phyloP scores from a whole-genome alignment of 2,329 filamentous ascomycete genomes.

The Thielaviopsis populi region DNA sequence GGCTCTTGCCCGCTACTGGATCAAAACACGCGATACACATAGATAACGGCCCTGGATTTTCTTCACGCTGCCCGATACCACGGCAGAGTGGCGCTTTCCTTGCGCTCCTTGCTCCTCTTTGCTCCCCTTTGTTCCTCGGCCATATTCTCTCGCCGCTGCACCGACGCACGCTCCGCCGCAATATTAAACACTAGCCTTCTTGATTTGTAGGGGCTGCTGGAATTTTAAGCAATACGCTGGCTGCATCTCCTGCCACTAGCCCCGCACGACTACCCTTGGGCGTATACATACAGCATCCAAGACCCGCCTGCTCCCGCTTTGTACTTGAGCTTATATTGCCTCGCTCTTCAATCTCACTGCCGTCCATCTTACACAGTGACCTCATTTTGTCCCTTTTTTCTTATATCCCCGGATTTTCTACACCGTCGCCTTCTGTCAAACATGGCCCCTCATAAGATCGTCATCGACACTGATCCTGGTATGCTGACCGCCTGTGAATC shows the following conservation, averaged over 20 bases:
- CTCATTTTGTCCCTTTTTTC: not conserved
- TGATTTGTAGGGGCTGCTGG: not conserved
- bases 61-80: not conserved
- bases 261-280: not conserved
- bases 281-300: not conserved
- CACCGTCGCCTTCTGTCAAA: not conserved
- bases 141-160: no score
- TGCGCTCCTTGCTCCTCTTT: not conserved
- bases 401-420: not conserved
- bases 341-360: not conserved
- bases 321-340: not conserved
- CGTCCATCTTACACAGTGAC: not conserved
- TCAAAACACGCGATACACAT: not conserved
- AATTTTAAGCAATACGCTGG: not conserved
- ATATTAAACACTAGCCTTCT: not conserved
- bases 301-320: not conserved
- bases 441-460: constrained; percentile 62
- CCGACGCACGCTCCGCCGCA: no score
- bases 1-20: not conserved
- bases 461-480: constrained; percentile 93
- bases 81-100: not conserved
- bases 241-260: not conserved
- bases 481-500: constrained; percentile 19
- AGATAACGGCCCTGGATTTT: not conserved
- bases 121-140: not conserved